A percentile compares a stretch with the other conserved stretches of the same genome.
phyloP scores from a whole-genome alignment of 352 stramenopile species.

The Phytophthora cryptogea region DNA sequence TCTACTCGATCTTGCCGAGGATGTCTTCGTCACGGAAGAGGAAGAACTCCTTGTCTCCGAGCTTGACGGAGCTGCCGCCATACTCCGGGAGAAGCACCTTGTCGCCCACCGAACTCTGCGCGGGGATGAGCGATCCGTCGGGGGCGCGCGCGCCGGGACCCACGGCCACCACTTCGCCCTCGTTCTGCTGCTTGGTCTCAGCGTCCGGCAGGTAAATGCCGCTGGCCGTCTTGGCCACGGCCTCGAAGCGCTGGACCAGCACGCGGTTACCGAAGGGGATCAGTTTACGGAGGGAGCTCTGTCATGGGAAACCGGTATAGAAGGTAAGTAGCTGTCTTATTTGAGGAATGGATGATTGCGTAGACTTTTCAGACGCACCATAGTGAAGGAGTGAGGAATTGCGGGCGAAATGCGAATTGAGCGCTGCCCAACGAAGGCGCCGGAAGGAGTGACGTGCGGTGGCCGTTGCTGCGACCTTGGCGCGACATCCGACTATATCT shows the following conservation, averaged over 20 bases:
- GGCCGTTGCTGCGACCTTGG: constrained; percentile 21
- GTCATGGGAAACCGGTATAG: constrained; percentile 2
- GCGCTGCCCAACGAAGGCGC: constrained; percentile 1
- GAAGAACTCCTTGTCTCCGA: constrained; percentile 92
- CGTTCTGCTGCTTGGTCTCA: constrained; percentile 93
- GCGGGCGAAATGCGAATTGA: constrained; percentile 37
- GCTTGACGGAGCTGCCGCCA: constrained; percentile 93
- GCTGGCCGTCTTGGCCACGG: constrained; percentile 91
- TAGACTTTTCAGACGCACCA: constrained; percentile 20
- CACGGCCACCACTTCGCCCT: constrained; percentile 94
- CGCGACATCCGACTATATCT: constrained; percentile 2
- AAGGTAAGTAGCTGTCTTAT: neutral
- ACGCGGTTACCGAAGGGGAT: constrained; percentile 95
- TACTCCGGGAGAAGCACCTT: constrained; percentile 97
- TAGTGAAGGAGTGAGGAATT: constrained; percentile 23
- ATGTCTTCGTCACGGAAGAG: constrained; percentile 97
- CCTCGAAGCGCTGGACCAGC: constrained; percentile 92
- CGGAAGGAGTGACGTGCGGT: constrained; percentile 8
- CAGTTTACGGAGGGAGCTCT: constrained; percentile 84
- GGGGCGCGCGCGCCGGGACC: constrained; percentile 90
- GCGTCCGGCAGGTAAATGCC: constrained; percentile 95
- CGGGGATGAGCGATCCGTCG: constrained; percentile 89
- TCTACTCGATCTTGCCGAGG: constrained; percentile 95
- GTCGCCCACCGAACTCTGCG: constrained; percentile 91
- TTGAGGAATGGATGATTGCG: neutral